These are phyloP conservation scores for Sporothrix pseudoabietina DNA, from an alignment of 2,329 filamentous ascomycete genomes.

Conservation along the genomic window DNA sequence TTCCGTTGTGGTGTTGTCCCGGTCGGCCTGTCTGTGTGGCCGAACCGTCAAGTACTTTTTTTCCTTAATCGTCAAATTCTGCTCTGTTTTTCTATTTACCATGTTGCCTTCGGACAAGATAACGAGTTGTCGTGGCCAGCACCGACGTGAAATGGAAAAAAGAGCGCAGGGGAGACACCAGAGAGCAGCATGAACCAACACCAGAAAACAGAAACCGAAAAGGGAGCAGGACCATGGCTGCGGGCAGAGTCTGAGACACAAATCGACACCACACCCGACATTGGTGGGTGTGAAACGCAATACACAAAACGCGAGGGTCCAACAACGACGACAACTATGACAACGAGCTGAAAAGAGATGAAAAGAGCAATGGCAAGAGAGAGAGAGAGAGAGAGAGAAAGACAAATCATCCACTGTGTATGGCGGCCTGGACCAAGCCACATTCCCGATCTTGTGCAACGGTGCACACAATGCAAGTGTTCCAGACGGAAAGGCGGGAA, in stretches of 20 bases:
- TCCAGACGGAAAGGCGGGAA: not conserved
- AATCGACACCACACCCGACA: slow-evolving; percentile 1
- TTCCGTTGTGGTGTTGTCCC: not conserved
- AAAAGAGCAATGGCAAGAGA: not conserved
- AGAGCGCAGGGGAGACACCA: not conserved
- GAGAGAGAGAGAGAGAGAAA: not conserved
- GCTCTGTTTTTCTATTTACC: not conserved
- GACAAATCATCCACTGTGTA: not conserved
- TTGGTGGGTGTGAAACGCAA: not conserved
- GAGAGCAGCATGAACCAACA: not conserved
- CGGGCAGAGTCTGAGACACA: slow-evolving; percentile 4
- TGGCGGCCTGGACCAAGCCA: not conserved
- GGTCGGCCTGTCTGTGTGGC: not conserved
- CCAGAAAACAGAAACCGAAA: not conserved
- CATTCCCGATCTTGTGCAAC: not conserved
- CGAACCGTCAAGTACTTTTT: not conserved
- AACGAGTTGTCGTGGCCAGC: not conserved
- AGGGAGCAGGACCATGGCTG: not conserved
- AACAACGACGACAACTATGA: not conserved
- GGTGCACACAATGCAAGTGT: slow-evolving; percentile 6
- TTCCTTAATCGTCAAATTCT: not conserved
- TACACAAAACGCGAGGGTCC: slow-evolving; percentile 10
- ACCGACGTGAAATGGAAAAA: not conserved
- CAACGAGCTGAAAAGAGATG: not conserved
- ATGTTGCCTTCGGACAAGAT: not conserved